These are phyloP conservation scores for Candida andamanensis DNA, from an alignment of 805 yeast genomes.

Conservation along the genomic window DNA sequence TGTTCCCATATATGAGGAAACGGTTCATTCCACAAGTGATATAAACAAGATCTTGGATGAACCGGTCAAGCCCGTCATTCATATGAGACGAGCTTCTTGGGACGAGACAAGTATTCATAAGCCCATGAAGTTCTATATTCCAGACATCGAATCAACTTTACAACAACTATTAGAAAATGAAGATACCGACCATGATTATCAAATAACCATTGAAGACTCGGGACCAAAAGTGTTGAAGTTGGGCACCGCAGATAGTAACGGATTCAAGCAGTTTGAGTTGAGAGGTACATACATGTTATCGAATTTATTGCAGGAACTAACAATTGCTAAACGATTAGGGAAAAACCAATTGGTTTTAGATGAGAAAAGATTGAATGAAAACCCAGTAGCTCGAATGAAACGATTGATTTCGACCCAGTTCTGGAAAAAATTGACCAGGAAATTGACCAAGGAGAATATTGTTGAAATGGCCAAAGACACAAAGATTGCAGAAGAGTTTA, in stretches of 20 bases:
- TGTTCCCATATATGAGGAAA: slow-evolving; percentile 23
- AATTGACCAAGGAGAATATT: slow-evolving; percentile 57
- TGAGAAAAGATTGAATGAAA: slow-evolving; percentile 78
- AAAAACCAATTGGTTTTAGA: slow-evolving; percentile 73
- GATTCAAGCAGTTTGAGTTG: slow-evolving; percentile 65
- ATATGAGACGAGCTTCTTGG: slow-evolving; percentile 26
- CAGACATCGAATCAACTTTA: slow-evolving; percentile 70
- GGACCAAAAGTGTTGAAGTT: slow-evolving; percentile 27
- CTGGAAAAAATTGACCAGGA: slow-evolving; percentile 76
- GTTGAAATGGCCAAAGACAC: slow-evolving; percentile 72
- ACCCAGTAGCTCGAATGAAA: slow-evolving; percentile 74
- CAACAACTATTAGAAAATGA: slow-evolving; percentile 65
- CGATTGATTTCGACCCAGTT: slow-evolving; percentile 71
- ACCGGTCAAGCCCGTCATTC: slow-evolving; percentile 7
- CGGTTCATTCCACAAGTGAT: slow-evolving; percentile 9
- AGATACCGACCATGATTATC: slow-evolving; percentile 80
- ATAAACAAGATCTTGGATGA: slow-evolving; percentile 5
- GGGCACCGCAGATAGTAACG: slow-evolving; percentile 77
- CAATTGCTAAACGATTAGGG: slow-evolving; percentile 79
- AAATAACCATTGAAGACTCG: slow-evolving; percentile 42
- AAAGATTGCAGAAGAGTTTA: slow-evolving; percentile 54
- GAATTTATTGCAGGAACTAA: slow-evolving; percentile 80
- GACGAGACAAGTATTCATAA: slow-evolving; percentile 20
- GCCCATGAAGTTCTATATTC: slow-evolving; percentile 58
- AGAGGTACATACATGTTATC: slow-evolving; percentile 89